Conservation (phyloP, 305 asterid species). For the Plantago lanceolata region DNA sequence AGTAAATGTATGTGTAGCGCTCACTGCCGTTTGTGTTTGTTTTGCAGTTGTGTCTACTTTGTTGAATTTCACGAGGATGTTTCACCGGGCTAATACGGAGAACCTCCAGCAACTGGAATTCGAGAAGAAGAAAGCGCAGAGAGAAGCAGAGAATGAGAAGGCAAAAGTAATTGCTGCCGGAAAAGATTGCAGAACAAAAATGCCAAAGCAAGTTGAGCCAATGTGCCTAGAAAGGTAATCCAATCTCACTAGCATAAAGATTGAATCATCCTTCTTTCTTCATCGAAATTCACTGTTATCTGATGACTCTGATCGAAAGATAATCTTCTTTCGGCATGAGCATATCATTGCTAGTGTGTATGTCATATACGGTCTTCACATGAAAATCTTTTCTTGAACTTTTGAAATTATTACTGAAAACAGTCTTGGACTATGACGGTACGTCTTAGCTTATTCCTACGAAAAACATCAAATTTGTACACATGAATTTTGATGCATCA, state of each 20-base stretch:
- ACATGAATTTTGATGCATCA: too few relatives aligned
- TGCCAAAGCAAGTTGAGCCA: constrained; percentile 22
- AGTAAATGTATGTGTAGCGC: constrained; percentile 9
- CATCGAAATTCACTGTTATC: neutral
- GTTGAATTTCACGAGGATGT: constrained; percentile 71
- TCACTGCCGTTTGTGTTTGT: constrained; percentile 16
- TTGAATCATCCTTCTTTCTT: neutral
- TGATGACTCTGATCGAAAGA: too few relatives aligned
- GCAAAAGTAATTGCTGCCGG: constrained; percentile 28
- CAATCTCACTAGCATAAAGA: constrained; percentile 22
- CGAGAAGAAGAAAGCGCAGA: constrained; percentile 69
- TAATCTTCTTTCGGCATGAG: neutral
- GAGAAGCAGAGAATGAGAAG: constrained; percentile 46
- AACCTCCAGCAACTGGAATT: constrained; percentile 69
- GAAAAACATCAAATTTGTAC: too few relatives aligned
- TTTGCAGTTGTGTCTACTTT: constrained; percentile 69
- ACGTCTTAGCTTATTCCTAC: too few relatives aligned
- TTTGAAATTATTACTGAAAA: too few relatives aligned
- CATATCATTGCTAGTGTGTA: too few relatives aligned
- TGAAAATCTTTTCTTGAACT: too few relatives aligned
- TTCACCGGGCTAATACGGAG: constrained; percentile 57
- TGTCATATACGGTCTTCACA: too few relatives aligned
- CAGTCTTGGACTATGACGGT: too few relatives aligned
- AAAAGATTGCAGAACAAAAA: constrained; percentile 27
- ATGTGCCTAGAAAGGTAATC: constrained; percentile 19